These are phyloP conservation scores for Calonectria naviculata DNA, from an alignment of 2,329 filamentous ascomycete species.

Conservation along the genomic window DNA sequence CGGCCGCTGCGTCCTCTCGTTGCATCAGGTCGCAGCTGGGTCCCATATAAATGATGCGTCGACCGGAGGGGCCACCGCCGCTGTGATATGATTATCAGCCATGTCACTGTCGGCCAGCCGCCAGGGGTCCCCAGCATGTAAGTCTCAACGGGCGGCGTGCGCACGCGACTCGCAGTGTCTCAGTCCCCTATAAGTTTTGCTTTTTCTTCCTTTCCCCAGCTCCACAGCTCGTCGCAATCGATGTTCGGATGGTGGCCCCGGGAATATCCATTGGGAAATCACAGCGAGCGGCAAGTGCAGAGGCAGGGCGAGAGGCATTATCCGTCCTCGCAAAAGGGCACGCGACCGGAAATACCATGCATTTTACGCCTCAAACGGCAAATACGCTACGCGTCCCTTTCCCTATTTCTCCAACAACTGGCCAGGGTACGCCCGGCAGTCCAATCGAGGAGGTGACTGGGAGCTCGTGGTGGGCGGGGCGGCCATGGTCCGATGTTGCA, in stretches of 20 bases:
- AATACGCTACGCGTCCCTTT: conserved; percentile 10
- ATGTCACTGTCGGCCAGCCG: not conserved
- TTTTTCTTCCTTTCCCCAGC: not conserved
- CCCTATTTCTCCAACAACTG: not conserved
- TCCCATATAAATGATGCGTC: not conserved
- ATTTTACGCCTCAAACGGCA: not conserved
- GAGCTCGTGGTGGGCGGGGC: conserved; percentile 19
- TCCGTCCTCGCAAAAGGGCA: conserved; percentile 14
- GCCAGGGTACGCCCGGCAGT: conserved; percentile 31
- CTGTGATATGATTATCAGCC: not conserved
- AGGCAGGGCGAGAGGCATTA: conserved; percentile 2
- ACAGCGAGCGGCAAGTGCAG: not conserved
- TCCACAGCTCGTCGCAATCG: not conserved
- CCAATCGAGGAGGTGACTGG: conserved; percentile 25
- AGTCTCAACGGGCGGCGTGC: not conserved
- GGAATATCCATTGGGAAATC: not conserved
- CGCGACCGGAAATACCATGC: conserved; percentile 22
- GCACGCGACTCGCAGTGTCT: not conserved
- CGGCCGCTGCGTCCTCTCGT: not conserved
- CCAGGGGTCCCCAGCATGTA: not conserved
- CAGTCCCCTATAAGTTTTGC: not conserved
- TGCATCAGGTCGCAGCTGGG: not conserved
- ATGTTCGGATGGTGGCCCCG: not conserved
- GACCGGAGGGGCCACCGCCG: not conserved
- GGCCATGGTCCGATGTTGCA: conserved; percentile 29